Conservation (phyloP, 306 rosid species). For the Cyamopsis tetragonoloba region DNA sequence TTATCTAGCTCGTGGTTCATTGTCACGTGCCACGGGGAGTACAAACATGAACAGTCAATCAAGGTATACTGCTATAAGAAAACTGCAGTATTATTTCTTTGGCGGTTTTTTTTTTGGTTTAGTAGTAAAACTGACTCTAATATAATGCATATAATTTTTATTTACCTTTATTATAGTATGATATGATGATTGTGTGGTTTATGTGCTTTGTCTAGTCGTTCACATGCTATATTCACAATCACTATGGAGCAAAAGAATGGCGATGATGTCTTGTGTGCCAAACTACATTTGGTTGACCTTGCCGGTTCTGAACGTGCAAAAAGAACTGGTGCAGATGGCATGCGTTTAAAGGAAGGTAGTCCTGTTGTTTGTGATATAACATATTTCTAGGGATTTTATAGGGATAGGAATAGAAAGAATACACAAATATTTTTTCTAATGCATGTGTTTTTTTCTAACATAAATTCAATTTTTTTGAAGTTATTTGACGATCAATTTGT, state of each 20-base stretch:
- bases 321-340: conserved; percentile 95
- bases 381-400: background rate
- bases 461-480: background rate
- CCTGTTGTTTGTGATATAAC: background rate
- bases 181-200: conserved; percentile 12
- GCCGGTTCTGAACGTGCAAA: conserved; percentile 99
- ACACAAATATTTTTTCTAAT: background rate
- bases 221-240: conserved; percentile 95
- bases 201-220: conserved; percentile 52
- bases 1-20: conserved; percentile 73
- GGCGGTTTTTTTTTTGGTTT: background rate
- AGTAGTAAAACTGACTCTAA: background rate
- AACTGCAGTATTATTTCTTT: background rate
- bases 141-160: background rate
- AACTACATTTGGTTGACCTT: conserved; percentile 85
- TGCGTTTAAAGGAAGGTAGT: conserved; percentile 98
- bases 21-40: conserved; percentile 89
- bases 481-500: background rate
- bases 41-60: conserved; percentile 98
- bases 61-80: conserved; percentile 43
- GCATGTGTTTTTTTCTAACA: background rate
- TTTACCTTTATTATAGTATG: no score
- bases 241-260: conserved; percentile 92
- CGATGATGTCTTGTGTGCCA: conserved; percentile 81
- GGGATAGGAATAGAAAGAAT: background rate